Conservation (phyloP, 108 stramenopile genomes). For the Nitzschia inconspicua region DNA sequence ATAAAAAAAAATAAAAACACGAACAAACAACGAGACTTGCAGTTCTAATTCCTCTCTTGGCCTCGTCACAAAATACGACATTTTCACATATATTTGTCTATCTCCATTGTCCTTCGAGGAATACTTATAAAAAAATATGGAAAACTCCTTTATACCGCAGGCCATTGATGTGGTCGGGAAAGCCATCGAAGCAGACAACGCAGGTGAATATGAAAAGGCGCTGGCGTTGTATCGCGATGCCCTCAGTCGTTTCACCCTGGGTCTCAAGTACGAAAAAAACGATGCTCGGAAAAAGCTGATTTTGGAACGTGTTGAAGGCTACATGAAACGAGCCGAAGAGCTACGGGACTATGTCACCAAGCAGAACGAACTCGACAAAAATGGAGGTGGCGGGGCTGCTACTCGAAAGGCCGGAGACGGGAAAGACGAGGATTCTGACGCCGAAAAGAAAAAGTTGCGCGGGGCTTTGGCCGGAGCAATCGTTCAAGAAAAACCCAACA, state of each 20-base stretch:
- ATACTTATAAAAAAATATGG: too few relatives aligned
- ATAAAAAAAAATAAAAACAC: too few relatives aligned
- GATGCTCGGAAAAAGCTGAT: conserved; percentile 89
- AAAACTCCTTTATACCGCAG: conserved; percentile 87
- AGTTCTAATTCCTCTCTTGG: too few relatives aligned
- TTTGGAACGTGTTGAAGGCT: conserved; percentile 91
- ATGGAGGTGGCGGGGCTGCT: conserved; percentile 42
- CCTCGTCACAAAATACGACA: too few relatives aligned
- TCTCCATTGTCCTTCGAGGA: too few relatives aligned
- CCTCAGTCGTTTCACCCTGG: conserved; percentile 88
- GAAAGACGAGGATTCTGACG: conserved; percentile 73
- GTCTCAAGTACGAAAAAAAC: conserved; percentile 98
- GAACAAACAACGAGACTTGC: too few relatives aligned
- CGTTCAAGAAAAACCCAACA: conserved; percentile 95
- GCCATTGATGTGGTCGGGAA: conserved; percentile 84
- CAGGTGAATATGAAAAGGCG: conserved; percentile 85
- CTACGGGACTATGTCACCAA: conserved; percentile 81
- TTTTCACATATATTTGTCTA: too few relatives aligned
- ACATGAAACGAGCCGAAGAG: conserved; percentile 99
- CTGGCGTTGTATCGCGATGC: conserved; percentile 85
- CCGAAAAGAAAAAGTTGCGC: conserved; percentile 77
- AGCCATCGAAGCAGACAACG: conserved; percentile 90
- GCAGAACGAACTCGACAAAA: conserved; percentile 67
- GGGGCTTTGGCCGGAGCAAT: conserved; percentile 78
- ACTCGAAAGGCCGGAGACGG: conserved; percentile 49